Evolutionary conservation across 805 yeast genomes (phyloP), one percentile per base, ranked within the genome.

Genomic region (Suhomyces canberraensis): DNA sequence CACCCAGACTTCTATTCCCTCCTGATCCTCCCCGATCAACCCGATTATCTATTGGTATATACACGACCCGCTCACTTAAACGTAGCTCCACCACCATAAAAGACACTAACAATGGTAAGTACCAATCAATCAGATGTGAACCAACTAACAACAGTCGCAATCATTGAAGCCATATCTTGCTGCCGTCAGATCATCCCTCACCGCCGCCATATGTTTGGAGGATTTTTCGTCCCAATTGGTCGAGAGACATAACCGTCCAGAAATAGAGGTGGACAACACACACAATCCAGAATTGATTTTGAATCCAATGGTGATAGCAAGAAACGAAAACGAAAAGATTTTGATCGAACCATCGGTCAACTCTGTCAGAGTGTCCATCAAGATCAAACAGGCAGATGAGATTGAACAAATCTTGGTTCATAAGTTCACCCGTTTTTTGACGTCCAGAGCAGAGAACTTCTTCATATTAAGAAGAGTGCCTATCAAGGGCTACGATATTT

Each of bases 181-280:
- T 6, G 96, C 97, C 1, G 98, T 93, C 25, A 83, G 98, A 61
- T 78, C 84, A 39, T 88, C 98, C 19, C 75, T 93, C 49, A 87
- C 95, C 18, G 97, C 96, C 8, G 95, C 98, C 5, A 72, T 93
- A 28, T 87, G 96, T 52, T 71, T 93, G 46, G 91, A 88, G 57
- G 90, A 90, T 66, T 93, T 93, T 59, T 84, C 97, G 21, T 93
- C 98, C 7, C 96, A 91, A 63, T 75, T 85, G 39, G 96, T 85
- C 15, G 98, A 93, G 67, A 84, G 98, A 64, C 98, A 93, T 71
- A 93, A 91, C 66, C 78, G 91, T 48, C 98, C 98, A 3, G 98
- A 93, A 61, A 84, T 93, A 35, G 98, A 93, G 62, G 90, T 85
- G 14, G 76, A 77, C 44, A 83, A 85, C 54, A 56, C 65, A 15